These are phyloP conservation scores for Citrullus amarus DNA, from an alignment of 306 rosid species.

Conservation along the genomic window DNA sequence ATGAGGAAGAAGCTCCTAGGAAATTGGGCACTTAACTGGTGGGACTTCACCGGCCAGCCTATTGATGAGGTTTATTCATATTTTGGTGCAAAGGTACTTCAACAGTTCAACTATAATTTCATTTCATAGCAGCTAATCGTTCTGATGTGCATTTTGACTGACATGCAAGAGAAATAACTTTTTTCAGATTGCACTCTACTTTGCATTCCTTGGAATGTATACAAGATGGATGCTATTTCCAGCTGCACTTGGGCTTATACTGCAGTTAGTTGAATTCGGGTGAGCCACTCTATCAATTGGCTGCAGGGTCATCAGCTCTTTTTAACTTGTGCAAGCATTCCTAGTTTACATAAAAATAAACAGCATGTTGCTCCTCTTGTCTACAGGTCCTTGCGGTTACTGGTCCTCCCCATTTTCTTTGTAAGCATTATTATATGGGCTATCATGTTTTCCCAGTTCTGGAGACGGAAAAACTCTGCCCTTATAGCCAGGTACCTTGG, in stretches of 20 bases:
- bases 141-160: slow-evolving; percentile 5
- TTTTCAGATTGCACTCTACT: slow-evolving; percentile 80
- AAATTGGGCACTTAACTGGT: slow-evolving; percentile 82
- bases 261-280: slow-evolving; percentile 77
- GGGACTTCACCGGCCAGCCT: slow-evolving; percentile 76
- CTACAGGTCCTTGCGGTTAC: slow-evolving; percentile 58
- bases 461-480: slow-evolving; percentile 90
- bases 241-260: slow-evolving; percentile 60
- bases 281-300: slow-evolving; percentile 21
- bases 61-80: slow-evolving; percentile 76
- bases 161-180: slow-evolving; percentile 14
- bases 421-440: slow-evolving; percentile 75
- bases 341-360: background rate
- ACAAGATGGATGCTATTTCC: slow-evolving; percentile 84
- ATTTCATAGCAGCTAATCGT: background rate
- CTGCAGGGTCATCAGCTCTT: slow-evolving; percentile 3
- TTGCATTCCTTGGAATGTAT: slow-evolving; percentile 96
- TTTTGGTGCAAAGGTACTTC: slow-evolving; percentile 75
- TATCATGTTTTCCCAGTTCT: slow-evolving; percentile 80
- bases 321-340: slow-evolving; percentile 13
- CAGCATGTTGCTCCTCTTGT: slow-evolving; percentile 9
- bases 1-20: slow-evolving; percentile 68
- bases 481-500: slow-evolving; percentile 67
- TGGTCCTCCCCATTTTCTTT: slow-evolving; percentile 70
- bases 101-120: slow-evolving; percentile 8